phyloP scores from a whole-genome alignment of 2,329 filamentous ascomycete genomes.

The Nemania abortiva region DNA sequence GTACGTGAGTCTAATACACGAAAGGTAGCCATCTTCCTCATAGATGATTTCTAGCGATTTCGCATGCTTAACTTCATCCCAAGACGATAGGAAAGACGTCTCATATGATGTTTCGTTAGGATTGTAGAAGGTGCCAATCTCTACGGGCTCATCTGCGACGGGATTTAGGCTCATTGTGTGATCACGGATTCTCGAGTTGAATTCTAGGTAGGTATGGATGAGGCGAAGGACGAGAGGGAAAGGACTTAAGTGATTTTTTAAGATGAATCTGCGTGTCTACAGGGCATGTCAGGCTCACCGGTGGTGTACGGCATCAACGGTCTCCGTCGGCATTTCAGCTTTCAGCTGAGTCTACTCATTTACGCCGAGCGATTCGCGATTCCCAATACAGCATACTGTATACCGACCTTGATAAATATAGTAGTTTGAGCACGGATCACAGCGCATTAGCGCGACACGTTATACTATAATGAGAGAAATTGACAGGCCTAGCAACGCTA shows the following conservation, averaged over 20 bases:
- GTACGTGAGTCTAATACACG: slow-evolving; percentile 5
- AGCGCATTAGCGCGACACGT: no score
- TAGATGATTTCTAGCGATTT: slow-evolving; percentile 9
- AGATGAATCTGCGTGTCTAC: neutral
- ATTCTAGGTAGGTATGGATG: neutral
- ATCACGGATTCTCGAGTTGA: neutral
- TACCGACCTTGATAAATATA: no score
- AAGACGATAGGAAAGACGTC: neutral
- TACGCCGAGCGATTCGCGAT: no score
- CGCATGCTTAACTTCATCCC: slow-evolving; percentile 3
- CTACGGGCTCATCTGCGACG: slow-evolving; percentile 2
- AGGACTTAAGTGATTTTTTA: no score
- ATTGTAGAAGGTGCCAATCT: slow-evolving; percentile 18
- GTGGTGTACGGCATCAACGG: neutral
- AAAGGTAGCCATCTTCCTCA: slow-evolving; percentile 23
- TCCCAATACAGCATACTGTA: no score
- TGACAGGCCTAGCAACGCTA: no score
- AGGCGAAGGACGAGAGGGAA: neutral
- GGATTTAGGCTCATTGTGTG: slow-evolving; percentile 7
- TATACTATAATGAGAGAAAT: no score
- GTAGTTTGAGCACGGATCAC: no score
- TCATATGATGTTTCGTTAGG: slow-evolving; percentile 5
- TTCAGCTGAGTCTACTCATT: slow-evolving; percentile 12
- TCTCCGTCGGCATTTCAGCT: slow-evolving; percentile 1
- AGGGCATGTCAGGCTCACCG: neutral